Evolutionary conservation across 805 yeast species (phyloP).

Genomic region (Cyberlindnera nakhonratchasimensis): DNA sequence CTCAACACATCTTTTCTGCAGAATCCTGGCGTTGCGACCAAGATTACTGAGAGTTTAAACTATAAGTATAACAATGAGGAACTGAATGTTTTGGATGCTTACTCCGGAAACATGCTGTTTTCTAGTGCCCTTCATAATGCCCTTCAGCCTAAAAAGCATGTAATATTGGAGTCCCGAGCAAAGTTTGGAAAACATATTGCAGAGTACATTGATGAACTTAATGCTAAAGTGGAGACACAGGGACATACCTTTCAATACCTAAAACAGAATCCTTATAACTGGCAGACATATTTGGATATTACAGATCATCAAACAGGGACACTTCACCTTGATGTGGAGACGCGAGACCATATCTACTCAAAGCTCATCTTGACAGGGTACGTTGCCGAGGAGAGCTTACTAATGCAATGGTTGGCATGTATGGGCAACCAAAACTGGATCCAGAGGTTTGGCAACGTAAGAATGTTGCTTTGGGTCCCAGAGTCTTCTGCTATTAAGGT

Average conservation of each 20-base stretch:
- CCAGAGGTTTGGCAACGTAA: conserved; percentile 65
- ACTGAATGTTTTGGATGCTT: conserved; percentile 55
- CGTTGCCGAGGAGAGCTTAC: conserved; percentile 59
- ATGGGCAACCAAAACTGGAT: conserved; percentile 71
- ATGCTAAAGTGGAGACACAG: background rate
- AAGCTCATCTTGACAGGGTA: conserved; percentile 58
- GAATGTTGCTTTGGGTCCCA: conserved; percentile 68
- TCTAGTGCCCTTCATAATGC: conserved; percentile 59
- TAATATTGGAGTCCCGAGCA: conserved; percentile 54
- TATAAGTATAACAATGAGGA: conserved; percentile 33
- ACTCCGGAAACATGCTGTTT: conserved; percentile 57
- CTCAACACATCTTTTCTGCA: conserved; percentile 10
- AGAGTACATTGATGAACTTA: conserved; percentile 4
- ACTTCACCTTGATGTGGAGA: conserved; percentile 36
- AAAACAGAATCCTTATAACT: conserved; percentile 56
- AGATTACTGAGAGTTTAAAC: conserved; percentile 46
- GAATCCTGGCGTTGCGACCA: conserved; percentile 9
- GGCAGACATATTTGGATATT: conserved; percentile 58
- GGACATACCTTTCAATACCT: conserved; percentile 28
- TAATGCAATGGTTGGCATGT: conserved; percentile 74
- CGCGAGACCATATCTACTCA: conserved; percentile 44
- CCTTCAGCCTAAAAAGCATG: conserved; percentile 59
- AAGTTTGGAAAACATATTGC: conserved; percentile 25
- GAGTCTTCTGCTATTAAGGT: conserved; percentile 59
- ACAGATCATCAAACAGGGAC: conserved; percentile 41